Percentiles rank a stretch among this genome's conserved stretches.
phyloP scores from a whole-genome alignment of 371 early-diverging fungal genomes.

The Thermomucor indicae-seudaticae region DNA sequence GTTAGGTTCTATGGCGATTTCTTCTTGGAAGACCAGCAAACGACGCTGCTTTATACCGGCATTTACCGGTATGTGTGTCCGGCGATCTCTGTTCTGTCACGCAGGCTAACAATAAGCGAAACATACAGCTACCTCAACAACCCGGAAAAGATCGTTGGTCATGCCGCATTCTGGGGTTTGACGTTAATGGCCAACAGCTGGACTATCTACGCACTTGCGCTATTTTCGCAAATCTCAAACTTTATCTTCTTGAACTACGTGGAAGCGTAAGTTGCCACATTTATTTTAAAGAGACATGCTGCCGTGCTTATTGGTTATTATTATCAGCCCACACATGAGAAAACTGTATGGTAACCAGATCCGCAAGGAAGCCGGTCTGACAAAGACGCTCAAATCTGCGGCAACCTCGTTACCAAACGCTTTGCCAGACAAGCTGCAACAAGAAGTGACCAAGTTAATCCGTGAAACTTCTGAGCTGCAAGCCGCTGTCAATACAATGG shows the following conservation, averaged over 20 bases:
- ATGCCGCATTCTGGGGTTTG: slow-evolving; percentile 88
- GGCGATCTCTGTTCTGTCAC: background rate
- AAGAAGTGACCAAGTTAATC: slow-evolving; percentile 31
- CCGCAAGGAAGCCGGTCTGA: slow-evolving; percentile 76
- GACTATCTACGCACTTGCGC: slow-evolving; percentile 73
- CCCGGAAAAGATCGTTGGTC: slow-evolving; percentile 89
- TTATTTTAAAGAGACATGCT: background rate
- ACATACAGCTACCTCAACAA: slow-evolving; percentile 62
- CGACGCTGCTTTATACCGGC: slow-evolving; percentile 72
- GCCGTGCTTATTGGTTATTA: background rate
- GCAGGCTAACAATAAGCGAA: background rate
- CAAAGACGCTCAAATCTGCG: slow-evolving; percentile 49
- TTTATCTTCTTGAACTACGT: slow-evolving; percentile 79
- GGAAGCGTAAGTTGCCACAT: too few species aligned
- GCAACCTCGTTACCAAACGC: slow-evolving; percentile 30
- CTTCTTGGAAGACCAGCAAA: slow-evolving; percentile 68
- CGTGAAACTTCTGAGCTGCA: slow-evolving; percentile 36
- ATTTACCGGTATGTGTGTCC: slow-evolving; percentile 62
- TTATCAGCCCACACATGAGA: slow-evolving; percentile 75
- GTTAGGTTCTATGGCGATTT: slow-evolving; percentile 82
- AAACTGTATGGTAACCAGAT: slow-evolving; percentile 78
- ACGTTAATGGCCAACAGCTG: slow-evolving; percentile 79
- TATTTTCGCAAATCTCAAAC: slow-evolving; percentile 77
- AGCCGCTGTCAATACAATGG: slow-evolving; percentile 36
- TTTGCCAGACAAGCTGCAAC: slow-evolving; percentile 27